Base-by-base conservation (phyloP, 495 filamentous ascomycete species). In the Podospora conica region DNA sequence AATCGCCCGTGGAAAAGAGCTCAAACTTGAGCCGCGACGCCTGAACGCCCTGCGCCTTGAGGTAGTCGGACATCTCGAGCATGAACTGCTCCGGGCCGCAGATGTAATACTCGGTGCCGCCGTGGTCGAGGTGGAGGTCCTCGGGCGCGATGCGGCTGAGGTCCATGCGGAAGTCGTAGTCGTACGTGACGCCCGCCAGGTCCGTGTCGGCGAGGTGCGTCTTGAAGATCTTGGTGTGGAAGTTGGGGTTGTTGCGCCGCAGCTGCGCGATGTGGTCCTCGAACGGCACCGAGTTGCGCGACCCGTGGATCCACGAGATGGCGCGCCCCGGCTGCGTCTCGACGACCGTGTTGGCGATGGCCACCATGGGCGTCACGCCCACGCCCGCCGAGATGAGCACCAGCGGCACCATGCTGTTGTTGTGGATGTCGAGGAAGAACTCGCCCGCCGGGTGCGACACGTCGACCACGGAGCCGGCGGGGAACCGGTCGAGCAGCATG, bases 1-100 rank as follows among this genome's bases (percentile, higher is more conserved):
- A 58, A 29, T 80, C 82, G 0, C 88, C 88, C 10, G 88, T 90
- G 1, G 87, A 87, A 68, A 90, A 92, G 20, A 88, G 70, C 76
- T 92, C 89, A 72, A 89, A 83, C 71, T 88, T 82, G 33, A 90
- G 79, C 60, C 83, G 80, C 9, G 82, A 81, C 11, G 71, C 69
- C 9, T 59, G 67, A 3, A 91, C 87, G 0, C 88, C 87, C 55
- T 73, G 74, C 0, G 67, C 71, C 64, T 78, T 71, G 57, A 92
- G 79, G 63, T 79, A 79, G 18, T 73, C 70, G 61, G 83, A 74
- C 57, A 83, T 78, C 33, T 83, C 82, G 3, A 78, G 71, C 89
- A 91, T 93, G 77, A 91, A 92, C 29, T 74, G 68, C 58, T 79
- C 80, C 0, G 89, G 90, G 1, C 90, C 90, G 66, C 90, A 93